Evolutionary conservation across 164 flowering plant species (phyloP).

Genomic region (Piper longum): DNA sequence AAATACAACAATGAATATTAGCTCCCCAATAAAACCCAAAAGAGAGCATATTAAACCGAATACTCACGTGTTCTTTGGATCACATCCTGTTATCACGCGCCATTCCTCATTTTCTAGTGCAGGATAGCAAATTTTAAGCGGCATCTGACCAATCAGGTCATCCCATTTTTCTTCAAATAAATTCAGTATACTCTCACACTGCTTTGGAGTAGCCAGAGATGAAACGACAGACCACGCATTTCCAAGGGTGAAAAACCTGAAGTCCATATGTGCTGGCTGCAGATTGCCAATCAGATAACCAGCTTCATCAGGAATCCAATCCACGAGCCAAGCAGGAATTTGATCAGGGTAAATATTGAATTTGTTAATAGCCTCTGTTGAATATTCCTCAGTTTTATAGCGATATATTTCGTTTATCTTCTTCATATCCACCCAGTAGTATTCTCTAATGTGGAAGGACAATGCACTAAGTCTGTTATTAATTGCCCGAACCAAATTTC

Average conservation of each 20-base stretch:
- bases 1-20: background rate
- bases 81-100: slow-evolving; percentile 85
- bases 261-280: slow-evolving; percentile 94
- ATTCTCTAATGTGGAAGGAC: slow-evolving; percentile 23
- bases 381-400: slow-evolving; percentile 88
- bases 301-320: slow-evolving; percentile 80
- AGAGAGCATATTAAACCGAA: background rate
- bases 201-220: slow-evolving; percentile 66
- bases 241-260: slow-evolving; percentile 85
- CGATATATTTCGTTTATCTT: slow-evolving; percentile 87
- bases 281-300: slow-evolving; percentile 84
- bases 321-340: slow-evolving; percentile 76
- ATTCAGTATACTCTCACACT: slow-evolving; percentile 61
- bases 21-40: background rate
- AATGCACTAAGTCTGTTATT: slow-evolving; percentile 85
- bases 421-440: slow-evolving; percentile 67
- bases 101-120: slow-evolving; percentile 59
- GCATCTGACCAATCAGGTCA: slow-evolving; percentile 75
- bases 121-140: slow-evolving; percentile 25
- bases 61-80: slow-evolving; percentile 93
- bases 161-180: slow-evolving; percentile 84
- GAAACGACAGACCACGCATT: slow-evolving; percentile 85
- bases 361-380: slow-evolving; percentile 73
- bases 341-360: slow-evolving; percentile 93
- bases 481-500: slow-evolving; percentile 53